Evolutionary conservation across 2,329 filamentous ascomycete genomes (phyloP).

Genomic region (Mariannaea sp.): DNA sequence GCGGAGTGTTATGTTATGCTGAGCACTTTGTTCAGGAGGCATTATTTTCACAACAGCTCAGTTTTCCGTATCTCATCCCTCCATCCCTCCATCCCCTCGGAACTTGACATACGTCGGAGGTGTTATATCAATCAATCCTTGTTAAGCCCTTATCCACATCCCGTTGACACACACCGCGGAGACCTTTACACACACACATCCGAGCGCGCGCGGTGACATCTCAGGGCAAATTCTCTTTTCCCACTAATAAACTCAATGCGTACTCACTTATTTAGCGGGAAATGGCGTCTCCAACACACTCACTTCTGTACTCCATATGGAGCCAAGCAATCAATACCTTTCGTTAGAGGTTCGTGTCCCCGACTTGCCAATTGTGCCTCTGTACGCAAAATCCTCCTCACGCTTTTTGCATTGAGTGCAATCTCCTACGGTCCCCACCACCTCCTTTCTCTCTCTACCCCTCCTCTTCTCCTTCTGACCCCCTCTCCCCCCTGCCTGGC

Average conservation of each 20-base stretch:
- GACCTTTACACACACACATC: no score
- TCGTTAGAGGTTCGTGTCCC: background rate
- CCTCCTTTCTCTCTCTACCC: background rate
- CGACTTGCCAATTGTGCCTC: background rate
- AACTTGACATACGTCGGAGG: no score
- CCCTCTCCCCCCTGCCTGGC: background rate
- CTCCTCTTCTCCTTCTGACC: background rate
- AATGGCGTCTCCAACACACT: no score
- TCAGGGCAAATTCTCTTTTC: background rate
- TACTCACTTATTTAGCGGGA: no score
- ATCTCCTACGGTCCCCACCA: slow-evolving; percentile 8
- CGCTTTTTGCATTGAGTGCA: slow-evolving; percentile 12
- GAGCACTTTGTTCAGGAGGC: background rate
- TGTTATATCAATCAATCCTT: no score
- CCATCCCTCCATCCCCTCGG: no score
- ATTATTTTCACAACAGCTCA: no score
- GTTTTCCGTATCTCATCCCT: no score
- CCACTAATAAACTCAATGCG: no score
- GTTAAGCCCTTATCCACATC: background rate
- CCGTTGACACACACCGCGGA: no score
- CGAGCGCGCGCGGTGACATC: no score
- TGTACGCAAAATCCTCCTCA: background rate
- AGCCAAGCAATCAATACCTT: no score
- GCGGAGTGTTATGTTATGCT: background rate
- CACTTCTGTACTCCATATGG: background rate